Evolutionary conservation across 2,329 filamentous ascomycete genomes (phyloP).

Genomic region (Penicillium concentricum): DNA sequence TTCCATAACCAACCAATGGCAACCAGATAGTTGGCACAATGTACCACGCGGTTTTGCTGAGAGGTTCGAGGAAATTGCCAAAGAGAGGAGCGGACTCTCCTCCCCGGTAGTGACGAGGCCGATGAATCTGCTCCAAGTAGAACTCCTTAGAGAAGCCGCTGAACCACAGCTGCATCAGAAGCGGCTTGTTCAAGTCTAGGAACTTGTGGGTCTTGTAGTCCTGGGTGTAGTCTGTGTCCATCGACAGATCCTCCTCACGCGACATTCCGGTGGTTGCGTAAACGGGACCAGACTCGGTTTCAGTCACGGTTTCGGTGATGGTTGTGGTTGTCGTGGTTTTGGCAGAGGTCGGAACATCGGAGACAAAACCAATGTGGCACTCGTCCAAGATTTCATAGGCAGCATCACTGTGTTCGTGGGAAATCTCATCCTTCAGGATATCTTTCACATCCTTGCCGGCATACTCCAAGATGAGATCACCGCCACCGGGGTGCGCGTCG

Average conservation of each 20-base stretch:
- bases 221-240: slow-evolving; percentile 71
- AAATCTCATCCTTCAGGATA: slow-evolving; percentile 78
- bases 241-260: slow-evolving; percentile 77
- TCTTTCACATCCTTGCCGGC: slow-evolving; percentile 80
- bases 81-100: slow-evolving; percentile 91
- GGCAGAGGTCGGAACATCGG: slow-evolving; percentile 54
- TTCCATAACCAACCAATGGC: slow-evolving; percentile 74
- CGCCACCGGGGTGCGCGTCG: slow-evolving; percentile 85
- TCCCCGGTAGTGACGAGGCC: slow-evolving; percentile 92
- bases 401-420: slow-evolving; percentile 82
- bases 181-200: slow-evolving; percentile 78
- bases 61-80: slow-evolving; percentile 97
- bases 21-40: slow-evolving; percentile 81
- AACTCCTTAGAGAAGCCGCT: slow-evolving; percentile 93
- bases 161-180: slow-evolving; percentile 83
- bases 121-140: slow-evolving; percentile 93
- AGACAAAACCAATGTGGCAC: slow-evolving; percentile 76
- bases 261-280: slow-evolving; percentile 78
- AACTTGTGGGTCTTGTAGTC: slow-evolving; percentile 95
- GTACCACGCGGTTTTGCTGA: slow-evolving; percentile 95
- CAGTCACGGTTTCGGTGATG: slow-evolving; percentile 27
- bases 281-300: slow-evolving; percentile 29
- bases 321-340: slow-evolving; percentile 26
- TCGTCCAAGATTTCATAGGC: slow-evolving; percentile 97
- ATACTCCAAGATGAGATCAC: slow-evolving; percentile 84